phyloP scores from a whole-genome alignment of 208 protist genomes.

The Trypanosoma mega region DNA sequence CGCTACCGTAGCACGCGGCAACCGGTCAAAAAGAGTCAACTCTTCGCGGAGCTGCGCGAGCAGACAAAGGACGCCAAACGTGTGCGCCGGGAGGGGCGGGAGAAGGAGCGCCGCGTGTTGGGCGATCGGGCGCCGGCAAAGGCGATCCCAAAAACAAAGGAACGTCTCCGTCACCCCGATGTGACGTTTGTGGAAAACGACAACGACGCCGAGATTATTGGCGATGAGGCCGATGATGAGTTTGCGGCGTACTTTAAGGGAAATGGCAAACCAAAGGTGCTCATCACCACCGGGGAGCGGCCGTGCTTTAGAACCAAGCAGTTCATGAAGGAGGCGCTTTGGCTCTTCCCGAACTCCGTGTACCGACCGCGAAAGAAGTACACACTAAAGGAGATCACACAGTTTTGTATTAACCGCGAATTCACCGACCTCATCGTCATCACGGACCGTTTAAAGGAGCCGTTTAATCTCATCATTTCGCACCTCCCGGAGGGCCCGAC shows the following conservation, averaged over 20 bases:
- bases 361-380: slow-evolving; percentile 89
- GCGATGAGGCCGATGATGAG: slow-evolving; percentile 90
- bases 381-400: slow-evolving; percentile 91
- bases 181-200: slow-evolving; percentile 75
- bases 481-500: slow-evolving; percentile 90
- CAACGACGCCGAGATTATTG: slow-evolving; percentile 76
- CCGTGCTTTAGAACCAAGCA: slow-evolving; percentile 82
- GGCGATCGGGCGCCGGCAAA: slow-evolving; percentile 79
- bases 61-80: slow-evolving; percentile 91
- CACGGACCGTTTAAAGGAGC: slow-evolving; percentile 85
- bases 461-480: slow-evolving; percentile 85
- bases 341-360: slow-evolving; percentile 85
- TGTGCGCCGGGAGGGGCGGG: slow-evolving; percentile 70
- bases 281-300: slow-evolving; percentile 90
- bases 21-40: slow-evolving; percentile 79
- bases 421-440: slow-evolving; percentile 92
- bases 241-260: slow-evolving; percentile 80
- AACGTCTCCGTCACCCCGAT: slow-evolving; percentile 72
- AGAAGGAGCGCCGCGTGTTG: slow-evolving; percentile 68
- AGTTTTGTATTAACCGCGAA: slow-evolving; percentile 86
- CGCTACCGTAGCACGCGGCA: slow-evolving; percentile 84
- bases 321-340: slow-evolving; percentile 89
- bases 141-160: slow-evolving; percentile 86
- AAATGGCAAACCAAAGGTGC: slow-evolving; percentile 63
- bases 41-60: slow-evolving; percentile 83